Evolutionary conservation across 768 basidiomycete species (phyloP).

Genomic region (Naganishia vishniacii): DNA sequence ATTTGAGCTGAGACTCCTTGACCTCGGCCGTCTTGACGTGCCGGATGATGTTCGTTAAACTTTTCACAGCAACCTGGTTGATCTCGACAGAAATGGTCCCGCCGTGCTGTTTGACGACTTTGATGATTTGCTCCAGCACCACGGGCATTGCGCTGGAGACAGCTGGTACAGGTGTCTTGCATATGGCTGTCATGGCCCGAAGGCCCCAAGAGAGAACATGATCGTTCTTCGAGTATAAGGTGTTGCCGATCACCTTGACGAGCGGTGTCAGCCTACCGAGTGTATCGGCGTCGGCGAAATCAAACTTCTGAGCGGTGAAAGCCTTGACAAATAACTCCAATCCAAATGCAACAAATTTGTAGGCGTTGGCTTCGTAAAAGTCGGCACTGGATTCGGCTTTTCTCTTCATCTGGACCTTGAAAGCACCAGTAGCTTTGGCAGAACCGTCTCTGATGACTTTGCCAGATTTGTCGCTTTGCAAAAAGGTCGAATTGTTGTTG

Average conservation of each 20-base stretch:
- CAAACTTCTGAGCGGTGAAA: slow-evolving; percentile 75
- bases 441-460: slow-evolving; percentile 45
- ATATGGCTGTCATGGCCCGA: slow-evolving; percentile 71
- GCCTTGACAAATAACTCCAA: slow-evolving; percentile 85
- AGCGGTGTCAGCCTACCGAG: slow-evolving; percentile 81
- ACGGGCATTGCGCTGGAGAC: slow-evolving; percentile 72
- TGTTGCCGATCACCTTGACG: slow-evolving; percentile 80
- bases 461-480: slow-evolving; percentile 56
- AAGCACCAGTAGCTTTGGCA: slow-evolving; percentile 54
- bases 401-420: slow-evolving; percentile 73
- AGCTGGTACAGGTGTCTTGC: slow-evolving; percentile 74
- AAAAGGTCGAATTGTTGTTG: slow-evolving; percentile 81
- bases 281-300: slow-evolving; percentile 68
- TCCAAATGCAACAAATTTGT: slow-evolving; percentile 85
- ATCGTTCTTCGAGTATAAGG: slow-evolving; percentile 75
- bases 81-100: slow-evolving; percentile 78
- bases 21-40: slow-evolving; percentile 74
- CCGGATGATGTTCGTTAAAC: slow-evolving; percentile 81
- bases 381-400: slow-evolving; percentile 56
- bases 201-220: slow-evolving; percentile 70
- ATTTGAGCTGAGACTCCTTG: slow-evolving; percentile 81
- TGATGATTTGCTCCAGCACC: slow-evolving; percentile 73
- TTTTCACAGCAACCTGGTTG: slow-evolving; percentile 79
- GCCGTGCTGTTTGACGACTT: slow-evolving; percentile 73
- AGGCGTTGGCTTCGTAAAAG: slow-evolving; percentile 79